Base-by-base conservation (phyloP, 495 filamentous ascomycete genomes). In the Hypoxylon cercidicola region DNA sequence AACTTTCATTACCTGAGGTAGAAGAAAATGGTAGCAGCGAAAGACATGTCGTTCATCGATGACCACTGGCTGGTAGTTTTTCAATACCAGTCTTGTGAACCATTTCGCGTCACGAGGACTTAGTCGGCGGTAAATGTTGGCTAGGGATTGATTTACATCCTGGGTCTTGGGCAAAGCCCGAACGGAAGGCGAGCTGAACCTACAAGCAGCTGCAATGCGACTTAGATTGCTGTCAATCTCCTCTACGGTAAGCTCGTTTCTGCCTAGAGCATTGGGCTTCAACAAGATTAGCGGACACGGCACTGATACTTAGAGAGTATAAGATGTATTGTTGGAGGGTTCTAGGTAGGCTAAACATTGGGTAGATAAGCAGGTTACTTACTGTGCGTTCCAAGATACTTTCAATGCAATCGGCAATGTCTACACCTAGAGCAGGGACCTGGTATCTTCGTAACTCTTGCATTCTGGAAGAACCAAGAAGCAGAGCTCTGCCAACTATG, bases 71-170 rank as follows among this genome's bases (percentile, higher is more conserved):
- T 77, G 75, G 64, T 88, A 90, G 52, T 87, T 85, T 73, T 96
- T 95, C 16, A 97, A 74, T 34, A 97, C 84, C 71, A 95, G 76
- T 6, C 93, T 82, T 0, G 90, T 93, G 10, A 97, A 81, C 93
- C 93, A 97, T 76, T 97, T 97, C 0, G 88, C 90, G 70, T 97
- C 90, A 37, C 84, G 80, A 13, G 89, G 85, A 41, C 83, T 82
- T 23, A 93, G 60, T 11, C 85, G 81, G 40, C 74, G 81, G 72
- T 89, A 92, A 0, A 92, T 68, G 23, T 73, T 69, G 15, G 79
- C 78, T 1, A 93, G 69, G 8, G 79, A 64, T 8, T 76, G 69
- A 18, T 87, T 39, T 12, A 74, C 73, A 9, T 76, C 55, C 18
- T 74, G 78, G 15, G 81, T 79, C 12, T 41, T 63, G 13, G 21